Evolutionary conservation across 2,329 filamentous ascomycete species (phyloP).

Genomic region (Clonostachys rosea): DNA sequence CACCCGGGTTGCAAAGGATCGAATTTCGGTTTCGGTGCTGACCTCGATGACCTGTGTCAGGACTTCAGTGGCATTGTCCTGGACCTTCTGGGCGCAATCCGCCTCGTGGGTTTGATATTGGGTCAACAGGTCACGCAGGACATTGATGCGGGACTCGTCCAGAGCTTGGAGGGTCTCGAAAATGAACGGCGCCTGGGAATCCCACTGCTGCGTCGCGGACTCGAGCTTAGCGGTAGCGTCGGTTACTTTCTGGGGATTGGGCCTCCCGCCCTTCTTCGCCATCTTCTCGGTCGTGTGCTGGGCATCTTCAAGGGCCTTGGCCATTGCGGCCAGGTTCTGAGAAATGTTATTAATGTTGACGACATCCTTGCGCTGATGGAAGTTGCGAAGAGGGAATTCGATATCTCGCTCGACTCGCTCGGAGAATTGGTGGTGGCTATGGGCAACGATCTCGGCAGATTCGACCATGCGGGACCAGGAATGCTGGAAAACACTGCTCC

Average conservation of each 20-base stretch:
- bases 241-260: constrained; percentile 73
- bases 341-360: constrained; percentile 77
- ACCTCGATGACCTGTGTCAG: constrained; percentile 82
- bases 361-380: constrained; percentile 71
- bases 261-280: constrained; percentile 70
- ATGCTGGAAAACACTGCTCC: constrained; percentile 75
- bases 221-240: constrained; percentile 70
- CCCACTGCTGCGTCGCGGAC: constrained; percentile 79
- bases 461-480: constrained; percentile 87
- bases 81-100: constrained; percentile 75
- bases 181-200: constrained; percentile 89
- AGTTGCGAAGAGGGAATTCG: constrained; percentile 76
- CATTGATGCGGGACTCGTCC: constrained; percentile 85
- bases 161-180: constrained; percentile 89
- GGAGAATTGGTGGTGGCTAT: constrained; percentile 77
- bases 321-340: constrained; percentile 73
- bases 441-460: constrained; percentile 74
- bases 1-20: constrained; percentile 53
- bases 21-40: constrained; percentile 82
- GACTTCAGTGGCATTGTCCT: constrained; percentile 71
- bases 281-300: constrained; percentile 85
- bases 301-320: constrained; percentile 79
- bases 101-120: constrained; percentile 91
- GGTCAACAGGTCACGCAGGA: constrained; percentile 84
- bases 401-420: constrained; percentile 84